phyloP scores from a whole-genome alignment of 768 basidiomycete species.

The Cyathus striatus region DNA sequence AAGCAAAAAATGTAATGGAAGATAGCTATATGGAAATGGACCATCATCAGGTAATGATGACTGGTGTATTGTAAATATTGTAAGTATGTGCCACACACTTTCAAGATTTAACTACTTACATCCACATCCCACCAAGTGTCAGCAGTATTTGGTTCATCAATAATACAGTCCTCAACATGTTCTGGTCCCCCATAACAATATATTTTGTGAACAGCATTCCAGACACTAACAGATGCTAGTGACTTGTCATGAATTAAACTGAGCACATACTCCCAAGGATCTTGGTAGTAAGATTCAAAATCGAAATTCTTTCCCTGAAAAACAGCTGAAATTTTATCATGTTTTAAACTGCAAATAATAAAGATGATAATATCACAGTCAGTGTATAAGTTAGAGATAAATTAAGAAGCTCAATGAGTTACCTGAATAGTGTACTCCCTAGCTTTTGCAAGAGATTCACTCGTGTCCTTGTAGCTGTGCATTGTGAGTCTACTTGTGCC shows the following conservation, averaged over 20 bases:
- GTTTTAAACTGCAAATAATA: no score
- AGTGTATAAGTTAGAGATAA: neutral
- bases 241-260: constrained; percentile 13
- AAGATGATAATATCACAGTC: neutral
- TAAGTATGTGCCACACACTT: neutral
- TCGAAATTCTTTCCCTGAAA: constrained; percentile 9
- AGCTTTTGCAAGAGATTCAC: constrained; percentile 11
- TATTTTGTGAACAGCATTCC: constrained; percentile 17
- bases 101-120: constrained; percentile 9
- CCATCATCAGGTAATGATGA: constrained; percentile 12
- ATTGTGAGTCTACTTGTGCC: constrained; percentile 14
- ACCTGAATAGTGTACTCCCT: constrained; percentile 13
- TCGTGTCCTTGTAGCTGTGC: constrained; percentile 13
- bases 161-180: constrained; percentile 11
- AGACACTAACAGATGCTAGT: constrained; percentile 9
- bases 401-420: constrained; percentile 1
- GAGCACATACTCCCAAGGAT: constrained; percentile 23
- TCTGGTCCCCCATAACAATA: constrained; percentile 13
- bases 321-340: constrained; percentile 6
- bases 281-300: constrained; percentile 18
- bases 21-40: constrained; percentile 14
- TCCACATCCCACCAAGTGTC: constrained; percentile 22
- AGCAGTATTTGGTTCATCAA: constrained; percentile 22
- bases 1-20: constrained; percentile 23
- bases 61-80: constrained; percentile 3